These are phyloP conservation scores for Colletotrichum caudatum DNA, from an alignment of 2,329 filamentous ascomycete genomes.

Conservation along the genomic window DNA sequence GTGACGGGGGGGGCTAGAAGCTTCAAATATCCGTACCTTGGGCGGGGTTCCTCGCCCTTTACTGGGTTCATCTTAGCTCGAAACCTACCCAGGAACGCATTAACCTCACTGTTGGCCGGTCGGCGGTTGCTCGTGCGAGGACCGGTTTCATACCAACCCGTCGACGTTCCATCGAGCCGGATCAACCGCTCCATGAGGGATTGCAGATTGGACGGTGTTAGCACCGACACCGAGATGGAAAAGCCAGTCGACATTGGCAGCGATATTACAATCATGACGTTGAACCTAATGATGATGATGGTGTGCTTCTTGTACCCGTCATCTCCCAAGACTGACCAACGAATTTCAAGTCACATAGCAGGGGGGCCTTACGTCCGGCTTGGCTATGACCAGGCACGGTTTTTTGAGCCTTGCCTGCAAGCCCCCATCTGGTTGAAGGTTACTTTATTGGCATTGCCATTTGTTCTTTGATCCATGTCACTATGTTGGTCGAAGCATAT, in stretches of 20 bases:
- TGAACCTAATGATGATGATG: not conserved
- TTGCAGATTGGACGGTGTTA: slow-evolving; percentile 14
- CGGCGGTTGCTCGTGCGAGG: not conserved
- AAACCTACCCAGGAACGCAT: slow-evolving; percentile 5
- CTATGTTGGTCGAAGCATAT: not conserved
- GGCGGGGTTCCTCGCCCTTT: slow-evolving; percentile 13
- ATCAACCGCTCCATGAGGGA: slow-evolving; percentile 10
- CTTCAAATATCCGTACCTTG: not conserved
- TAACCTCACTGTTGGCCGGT: slow-evolving; percentile 9
- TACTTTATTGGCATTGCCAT: not conserved
- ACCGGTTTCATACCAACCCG: slow-evolving; percentile 5
- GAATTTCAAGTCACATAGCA: not conserved
- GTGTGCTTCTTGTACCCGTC: too few species aligned
- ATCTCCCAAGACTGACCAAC: not conserved
- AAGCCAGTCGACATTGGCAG: not conserved
- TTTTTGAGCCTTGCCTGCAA: too few species aligned
- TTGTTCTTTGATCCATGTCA: not conserved
- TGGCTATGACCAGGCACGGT: too few species aligned
- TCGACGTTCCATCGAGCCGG: slow-evolving; percentile 11
- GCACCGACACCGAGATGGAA: slow-evolving; percentile 16
- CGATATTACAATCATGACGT: not conserved
- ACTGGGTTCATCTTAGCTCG: not conserved
- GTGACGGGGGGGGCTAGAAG: not conserved
- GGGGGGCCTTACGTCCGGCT: too few species aligned
- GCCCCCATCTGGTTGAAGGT: not conserved